These are phyloP conservation scores for Maudiozyma serrabonitensis DNA, from an alignment of 805 yeast species.

Conservation along the genomic window DNA sequence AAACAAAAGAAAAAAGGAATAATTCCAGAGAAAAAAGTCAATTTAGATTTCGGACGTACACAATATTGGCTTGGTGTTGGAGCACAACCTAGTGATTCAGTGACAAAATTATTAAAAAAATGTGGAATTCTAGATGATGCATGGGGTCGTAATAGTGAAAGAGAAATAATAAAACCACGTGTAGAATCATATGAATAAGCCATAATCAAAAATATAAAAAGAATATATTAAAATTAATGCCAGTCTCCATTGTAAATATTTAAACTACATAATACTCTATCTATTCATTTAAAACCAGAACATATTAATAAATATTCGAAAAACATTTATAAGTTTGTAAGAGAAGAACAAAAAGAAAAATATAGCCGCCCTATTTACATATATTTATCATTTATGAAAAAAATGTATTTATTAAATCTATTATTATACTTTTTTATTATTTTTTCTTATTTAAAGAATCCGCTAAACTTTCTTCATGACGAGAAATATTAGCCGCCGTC, in stretches of 20 bases:
- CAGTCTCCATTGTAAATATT: neutral
- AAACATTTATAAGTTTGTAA: too few species aligned
- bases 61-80: conserved; percentile 98
- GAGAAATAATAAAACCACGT: conserved; percentile 17
- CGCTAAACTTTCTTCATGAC: neutral
- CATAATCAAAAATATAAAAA: neutral
- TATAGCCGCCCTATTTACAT: too few species aligned
- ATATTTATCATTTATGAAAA: too few species aligned
- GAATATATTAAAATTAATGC: too few species aligned
- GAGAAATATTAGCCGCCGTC: neutral
- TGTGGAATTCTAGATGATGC: conserved; percentile 44
- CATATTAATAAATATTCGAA: too few species aligned
- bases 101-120: conserved; percentile 63
- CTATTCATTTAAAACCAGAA: too few species aligned
- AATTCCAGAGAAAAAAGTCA: conserved; percentile 64
- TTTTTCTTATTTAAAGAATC: neutral
- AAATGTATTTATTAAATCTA: too few species aligned
- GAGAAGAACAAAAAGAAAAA: too few species aligned
- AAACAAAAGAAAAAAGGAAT: conserved; percentile 48
- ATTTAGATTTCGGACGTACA: conserved; percentile 77
- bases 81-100: conserved; percentile 85
- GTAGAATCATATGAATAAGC: conserved; percentile 16
- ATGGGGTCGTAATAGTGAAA: conserved; percentile 17
- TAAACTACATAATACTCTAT: neutral
- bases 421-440: too few species aligned